phyloP scores from a whole-genome alignment of 176 grass and related monocot species.

The Triticum timopheevii region DNA sequence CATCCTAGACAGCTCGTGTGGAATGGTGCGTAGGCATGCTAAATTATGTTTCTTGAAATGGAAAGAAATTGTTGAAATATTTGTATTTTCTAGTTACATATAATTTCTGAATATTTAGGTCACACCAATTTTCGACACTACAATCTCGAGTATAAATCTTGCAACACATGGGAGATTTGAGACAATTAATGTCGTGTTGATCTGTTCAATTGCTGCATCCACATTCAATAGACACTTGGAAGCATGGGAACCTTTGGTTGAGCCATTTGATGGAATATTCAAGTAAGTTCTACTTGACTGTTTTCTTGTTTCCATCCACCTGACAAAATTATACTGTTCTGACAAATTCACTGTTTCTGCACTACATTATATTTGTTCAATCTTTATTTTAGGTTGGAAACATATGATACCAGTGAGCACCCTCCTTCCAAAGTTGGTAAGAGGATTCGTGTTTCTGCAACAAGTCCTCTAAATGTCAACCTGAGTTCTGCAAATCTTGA shows the following conservation, averaged over 20 bases:
- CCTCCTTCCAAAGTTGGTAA: slow-evolving; percentile 78
- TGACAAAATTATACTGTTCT: background rate
- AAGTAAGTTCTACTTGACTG: slow-evolving; percentile 56
- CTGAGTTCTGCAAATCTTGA: slow-evolving; percentile 88
- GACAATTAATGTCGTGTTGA: slow-evolving; percentile 84
- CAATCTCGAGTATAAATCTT: slow-evolving; percentile 86
- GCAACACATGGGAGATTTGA: slow-evolving; percentile 90
- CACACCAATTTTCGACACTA: slow-evolving; percentile 83
- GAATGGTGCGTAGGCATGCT: slow-evolving; percentile 61
- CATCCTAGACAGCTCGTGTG: slow-evolving; percentile 83
- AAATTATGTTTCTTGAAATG: slow-evolving; percentile 8
- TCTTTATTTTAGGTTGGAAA: slow-evolving; percentile 79
- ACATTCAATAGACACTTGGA: slow-evolving; percentile 97
- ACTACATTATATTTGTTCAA: slow-evolving; percentile 36
- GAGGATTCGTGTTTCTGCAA: slow-evolving; percentile 82
- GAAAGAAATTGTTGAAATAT: slow-evolving; percentile 9
- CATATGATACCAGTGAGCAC: slow-evolving; percentile 76
- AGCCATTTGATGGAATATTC: slow-evolving; percentile 99
- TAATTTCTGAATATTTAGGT: slow-evolving; percentile 53
- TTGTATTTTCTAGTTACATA: slow-evolving; percentile 1
- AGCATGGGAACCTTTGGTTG: slow-evolving; percentile 96
- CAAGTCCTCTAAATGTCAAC: slow-evolving; percentile 77
- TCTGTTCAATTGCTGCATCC: slow-evolving; percentile 93
- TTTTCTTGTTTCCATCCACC: slow-evolving; percentile 8
- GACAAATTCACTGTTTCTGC: slow-evolving; percentile 2